phyloP scores from a whole-genome alignment of 768 basidiomycete genomes.

The Lactifluus pinguis region DNA sequence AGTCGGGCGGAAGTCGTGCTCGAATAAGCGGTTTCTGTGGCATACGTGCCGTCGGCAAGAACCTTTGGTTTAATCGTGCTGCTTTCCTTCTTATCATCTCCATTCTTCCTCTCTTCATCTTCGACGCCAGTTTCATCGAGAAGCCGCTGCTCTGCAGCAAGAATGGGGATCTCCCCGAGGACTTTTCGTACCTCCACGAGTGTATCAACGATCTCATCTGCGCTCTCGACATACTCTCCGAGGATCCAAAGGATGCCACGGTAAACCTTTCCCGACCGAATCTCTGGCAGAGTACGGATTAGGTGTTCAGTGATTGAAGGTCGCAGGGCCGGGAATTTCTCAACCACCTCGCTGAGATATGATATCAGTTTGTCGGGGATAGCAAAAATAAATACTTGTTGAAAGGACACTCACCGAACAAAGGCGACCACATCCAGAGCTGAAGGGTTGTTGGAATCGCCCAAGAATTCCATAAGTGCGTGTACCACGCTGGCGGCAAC shows the following conservation, averaged over 20 bases:
- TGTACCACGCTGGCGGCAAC: slow-evolving; percentile 94
- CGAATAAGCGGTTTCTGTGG: slow-evolving; percentile 88
- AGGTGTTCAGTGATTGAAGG: slow-evolving; percentile 79
- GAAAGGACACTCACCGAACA: slow-evolving; percentile 37
- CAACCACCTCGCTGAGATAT: slow-evolving; percentile 73
- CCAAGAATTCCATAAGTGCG: slow-evolving; percentile 87
- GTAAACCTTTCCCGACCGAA: slow-evolving; percentile 96
- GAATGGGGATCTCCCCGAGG: slow-evolving; percentile 94
- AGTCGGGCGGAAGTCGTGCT: slow-evolving; percentile 50
- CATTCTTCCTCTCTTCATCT: slow-evolving; percentile 40
- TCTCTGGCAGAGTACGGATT: slow-evolving; percentile 67
- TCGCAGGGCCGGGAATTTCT: slow-evolving; percentile 90
- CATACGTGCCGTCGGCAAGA: slow-evolving; percentile 94
- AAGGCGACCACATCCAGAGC: slow-evolving; percentile 92
- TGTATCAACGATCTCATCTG: slow-evolving; percentile 56
- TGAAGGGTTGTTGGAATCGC: slow-evolving; percentile 90
- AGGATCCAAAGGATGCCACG: slow-evolving; percentile 95
- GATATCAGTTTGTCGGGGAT: background rate
- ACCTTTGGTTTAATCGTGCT: slow-evolving; percentile 60
- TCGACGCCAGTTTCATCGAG: slow-evolving; percentile 68
- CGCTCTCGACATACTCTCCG: slow-evolving; percentile 82
- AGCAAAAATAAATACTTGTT: background rate
- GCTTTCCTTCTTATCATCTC: slow-evolving; percentile 38
- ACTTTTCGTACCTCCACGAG: slow-evolving; percentile 77
- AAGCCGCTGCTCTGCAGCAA: slow-evolving; percentile 80